Evolutionary conservation across 1,284 basidiomycete species (phyloP).

Genomic region (Ustilago trichophora): DNA sequence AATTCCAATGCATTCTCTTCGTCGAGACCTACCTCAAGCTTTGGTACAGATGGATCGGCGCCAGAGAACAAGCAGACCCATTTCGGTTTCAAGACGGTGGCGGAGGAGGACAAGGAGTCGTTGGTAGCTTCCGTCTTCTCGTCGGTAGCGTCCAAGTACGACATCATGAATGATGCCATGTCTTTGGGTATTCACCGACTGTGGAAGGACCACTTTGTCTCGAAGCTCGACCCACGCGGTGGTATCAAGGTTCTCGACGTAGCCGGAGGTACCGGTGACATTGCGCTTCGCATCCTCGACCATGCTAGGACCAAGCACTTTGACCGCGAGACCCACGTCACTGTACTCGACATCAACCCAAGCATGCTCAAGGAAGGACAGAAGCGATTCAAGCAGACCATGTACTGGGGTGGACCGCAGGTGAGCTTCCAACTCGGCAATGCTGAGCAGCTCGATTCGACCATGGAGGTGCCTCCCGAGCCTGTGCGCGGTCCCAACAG

Average conservation of each 20-base stretch:
- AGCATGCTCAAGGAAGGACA: conserved; percentile 94
- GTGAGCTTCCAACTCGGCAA: conserved; percentile 92
- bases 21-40: conserved; percentile 13
- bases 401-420: conserved; percentile 79
- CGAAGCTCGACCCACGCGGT: conserved; percentile 77
- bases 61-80: conserved; percentile 71
- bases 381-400: conserved; percentile 72
- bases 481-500: conserved; percentile 41
- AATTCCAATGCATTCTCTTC: conserved; percentile 8
- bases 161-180: conserved; percentile 98
- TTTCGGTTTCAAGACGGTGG: conserved; percentile 89
- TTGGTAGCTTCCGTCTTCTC: conserved; percentile 91
- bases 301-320: conserved; percentile 83
- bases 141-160: conserved; percentile 94
- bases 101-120: conserved; percentile 76
- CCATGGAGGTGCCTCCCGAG: conserved; percentile 45
- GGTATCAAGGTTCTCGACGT: conserved; percentile 83
- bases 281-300: conserved; percentile 92
- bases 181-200: conserved; percentile 94
- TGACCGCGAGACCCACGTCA: conserved; percentile 76
- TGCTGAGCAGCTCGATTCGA: conserved; percentile 76
- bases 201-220: conserved; percentile 95
- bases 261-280: conserved; percentile 95
- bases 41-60: conserved; percentile 18
- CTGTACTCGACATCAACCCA: conserved; percentile 92